Evolutionary conservation across 2,329 filamentous ascomycete genomes (phyloP).

Genomic region (Elsinoe australis): DNA sequence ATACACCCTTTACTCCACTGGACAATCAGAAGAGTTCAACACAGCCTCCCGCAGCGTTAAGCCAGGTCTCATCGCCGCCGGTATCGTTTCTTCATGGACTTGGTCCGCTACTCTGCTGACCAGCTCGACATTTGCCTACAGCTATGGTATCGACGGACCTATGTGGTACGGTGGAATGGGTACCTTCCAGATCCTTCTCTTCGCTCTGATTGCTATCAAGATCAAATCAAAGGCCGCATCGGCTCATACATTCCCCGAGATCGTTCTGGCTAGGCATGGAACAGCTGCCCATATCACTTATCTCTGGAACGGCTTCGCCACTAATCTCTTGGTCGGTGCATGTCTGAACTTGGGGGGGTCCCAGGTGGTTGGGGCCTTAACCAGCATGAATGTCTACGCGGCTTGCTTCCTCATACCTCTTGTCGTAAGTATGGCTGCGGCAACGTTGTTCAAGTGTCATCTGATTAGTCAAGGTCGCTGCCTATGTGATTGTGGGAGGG

Average conservation of each 20-base stretch:
- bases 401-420: conserved; percentile 39
- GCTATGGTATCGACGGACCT: conserved; percentile 32
- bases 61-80: conserved; percentile 75
- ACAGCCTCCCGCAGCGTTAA: conserved; percentile 82
- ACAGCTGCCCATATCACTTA: conserved; percentile 25
- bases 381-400: conserved; percentile 41
- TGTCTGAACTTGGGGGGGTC: conserved; percentile 40
- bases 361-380: conserved; percentile 38
- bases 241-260: conserved; percentile 37
- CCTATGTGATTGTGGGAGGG: conserved; percentile 27
- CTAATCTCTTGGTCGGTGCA: conserved; percentile 38
- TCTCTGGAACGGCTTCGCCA: conserved; percentile 36
- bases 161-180: conserved; percentile 40
- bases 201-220: conserved; percentile 38
- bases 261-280: conserved; percentile 35
- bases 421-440: conserved; percentile 31
- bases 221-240: conserved; percentile 38
- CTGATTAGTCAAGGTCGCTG: conserved; percentile 17
- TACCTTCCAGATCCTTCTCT: conserved; percentile 39
- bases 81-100: conserved; percentile 84
- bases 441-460: neutral
- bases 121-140: conserved; percentile 31
- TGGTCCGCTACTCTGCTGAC: conserved; percentile 44
- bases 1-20: conserved; percentile 36
- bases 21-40: conserved; percentile 66